Evolutionary conservation across 202 grass and related monocot genomes (phyloP), one percentile per base, ranked within the genome.

Genomic region (Carex arenaria): DNA sequence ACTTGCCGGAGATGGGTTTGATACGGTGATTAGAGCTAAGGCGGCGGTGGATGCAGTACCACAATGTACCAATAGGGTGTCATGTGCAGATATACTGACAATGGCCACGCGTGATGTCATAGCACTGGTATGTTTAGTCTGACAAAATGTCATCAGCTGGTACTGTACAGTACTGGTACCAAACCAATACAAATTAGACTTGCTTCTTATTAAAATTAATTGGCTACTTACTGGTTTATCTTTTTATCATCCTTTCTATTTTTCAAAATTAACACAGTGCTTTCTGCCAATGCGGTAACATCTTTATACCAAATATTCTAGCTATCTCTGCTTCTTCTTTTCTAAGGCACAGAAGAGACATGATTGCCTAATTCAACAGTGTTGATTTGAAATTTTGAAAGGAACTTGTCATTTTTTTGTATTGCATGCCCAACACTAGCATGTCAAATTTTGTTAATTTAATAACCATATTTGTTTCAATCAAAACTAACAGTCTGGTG

Each of bases 1-100:
- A 10, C 94, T 97, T 5, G 94, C 94, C 79, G 94, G 94, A 82
- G 94, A 97, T 72, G 94, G 94, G 49, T 93, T 97, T 84, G 94
- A 97, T 88, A 92, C 91, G 0, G 94, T 93, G 78, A 93, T 97
- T 87, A 53, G 85, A 89, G 94, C 94, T 5, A 97, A 91, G 85
- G 86, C 87, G 11, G 94, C 94, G 31, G 87, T 97, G 36, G 94
- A 97, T 81, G 84, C 90, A 5, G 88, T 89, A 83, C 85, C 89
- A 22, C 61, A 78, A 72, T 97, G 94, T 92, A 10, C 87, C 3
- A 93, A 93, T 83, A 75, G 73, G 89, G 94, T 97, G 2, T 97
- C 94, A 0, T 97, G 94, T 77, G 91, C 94, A 4, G 94, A 97
- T 88, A 91, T 97, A 83, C 94, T 97, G 57, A 56, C 89, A 54